Percentiles rank a stretch among this genome's conserved stretches.
phyloP scores from a whole-genome alignment of 2,329 filamentous ascomycete genomes.

The Fusarium tricinctum region DNA sequence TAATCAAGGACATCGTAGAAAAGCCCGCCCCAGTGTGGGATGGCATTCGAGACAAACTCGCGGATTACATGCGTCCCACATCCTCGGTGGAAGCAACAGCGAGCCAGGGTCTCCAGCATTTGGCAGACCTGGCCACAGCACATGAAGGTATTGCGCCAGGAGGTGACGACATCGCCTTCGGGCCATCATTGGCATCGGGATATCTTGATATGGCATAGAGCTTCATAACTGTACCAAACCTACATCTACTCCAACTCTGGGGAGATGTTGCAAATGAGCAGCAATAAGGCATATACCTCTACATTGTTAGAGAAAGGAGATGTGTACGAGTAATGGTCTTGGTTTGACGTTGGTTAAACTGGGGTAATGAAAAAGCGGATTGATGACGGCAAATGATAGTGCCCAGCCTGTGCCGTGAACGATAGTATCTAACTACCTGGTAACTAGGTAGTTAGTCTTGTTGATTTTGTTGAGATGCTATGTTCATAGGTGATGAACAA shows the following conservation, averaged over 20 bases:
- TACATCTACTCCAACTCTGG: background rate
- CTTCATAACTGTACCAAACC: background rate
- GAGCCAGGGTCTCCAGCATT: slow-evolving; percentile 70
- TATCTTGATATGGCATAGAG: slow-evolving; percentile 54
- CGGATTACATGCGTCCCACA: slow-evolving; percentile 54
- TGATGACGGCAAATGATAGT: slow-evolving; percentile 16
- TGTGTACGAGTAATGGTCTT: slow-evolving; percentile 38
- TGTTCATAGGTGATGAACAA: slow-evolving; percentile 1
- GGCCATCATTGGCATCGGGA: slow-evolving; percentile 54
- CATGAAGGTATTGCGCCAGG: slow-evolving; percentile 53
- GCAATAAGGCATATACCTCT: background rate
- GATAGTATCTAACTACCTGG: slow-evolving; percentile 22
- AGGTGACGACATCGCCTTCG: slow-evolving; percentile 52
- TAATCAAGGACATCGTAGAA: slow-evolving; percentile 70
- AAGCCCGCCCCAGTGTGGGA: slow-evolving; percentile 70
- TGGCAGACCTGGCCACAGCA: slow-evolving; percentile 70
- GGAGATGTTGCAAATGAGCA: background rate
- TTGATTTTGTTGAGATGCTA: slow-evolving; percentile 26
- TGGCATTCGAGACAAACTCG: slow-evolving; percentile 62
- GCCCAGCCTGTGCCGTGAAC: slow-evolving; percentile 3
- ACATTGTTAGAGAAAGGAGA: background rate
- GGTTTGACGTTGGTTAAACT: slow-evolving; percentile 18
- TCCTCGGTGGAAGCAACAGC: slow-evolving; percentile 58
- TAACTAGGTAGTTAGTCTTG: background rate
- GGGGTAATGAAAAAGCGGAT: slow-evolving; percentile 20